phyloP scores from a whole-genome alignment of 805 yeast genomes.

The Spathaspora arborariae region DNA sequence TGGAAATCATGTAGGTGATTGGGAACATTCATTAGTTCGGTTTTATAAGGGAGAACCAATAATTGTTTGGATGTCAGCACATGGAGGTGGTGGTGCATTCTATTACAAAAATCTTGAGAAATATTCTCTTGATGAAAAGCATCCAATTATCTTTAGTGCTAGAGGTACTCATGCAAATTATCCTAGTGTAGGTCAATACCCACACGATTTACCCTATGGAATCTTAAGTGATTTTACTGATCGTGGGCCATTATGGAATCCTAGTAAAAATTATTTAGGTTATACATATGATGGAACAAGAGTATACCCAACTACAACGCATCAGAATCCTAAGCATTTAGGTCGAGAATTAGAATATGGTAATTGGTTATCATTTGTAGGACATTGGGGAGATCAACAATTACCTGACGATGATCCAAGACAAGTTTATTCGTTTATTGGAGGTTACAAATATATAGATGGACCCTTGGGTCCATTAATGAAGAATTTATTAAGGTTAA shows the following conservation, averaged over 20 bases:
- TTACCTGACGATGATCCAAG: conserved; percentile 66
- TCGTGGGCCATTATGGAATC: conserved; percentile 95
- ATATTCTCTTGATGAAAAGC: conserved; percentile 37
- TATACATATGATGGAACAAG: conserved; percentile 69
- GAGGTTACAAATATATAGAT: conserved; percentile 82
- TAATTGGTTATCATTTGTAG: conserved; percentile 75
- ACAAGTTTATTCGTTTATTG: conserved; percentile 80
- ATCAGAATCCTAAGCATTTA: conserved; percentile 40
- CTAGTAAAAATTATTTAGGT: conserved; percentile 73
- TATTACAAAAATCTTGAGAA: conserved; percentile 73
- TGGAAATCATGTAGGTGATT: conserved; percentile 96
- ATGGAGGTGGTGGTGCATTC: conserved; percentile 95
- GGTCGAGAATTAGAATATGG: conserved; percentile 56
- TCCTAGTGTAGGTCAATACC: conserved; percentile 92
- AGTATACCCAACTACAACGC: conserved; percentile 39
- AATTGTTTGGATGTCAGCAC: conserved; percentile 95
- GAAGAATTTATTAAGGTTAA: conserved; percentile 65
- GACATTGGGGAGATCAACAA: conserved; percentile 89
- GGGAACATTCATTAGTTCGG: conserved; percentile 93
- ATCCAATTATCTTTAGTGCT: conserved; percentile 83
- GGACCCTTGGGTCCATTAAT: conserved; percentile 91
- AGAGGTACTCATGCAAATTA: conserved; percentile 98
- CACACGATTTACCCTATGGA: conserved; percentile 91
- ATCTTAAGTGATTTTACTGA: conserved; percentile 92
- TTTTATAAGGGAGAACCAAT: conserved; percentile 78